Percentiles rank a stretch among this genome's conserved stretches.
Evolutionary conservation across 352 stramenopile species (phyloP).

Genomic region (Phytophthora parvispora): DNA sequence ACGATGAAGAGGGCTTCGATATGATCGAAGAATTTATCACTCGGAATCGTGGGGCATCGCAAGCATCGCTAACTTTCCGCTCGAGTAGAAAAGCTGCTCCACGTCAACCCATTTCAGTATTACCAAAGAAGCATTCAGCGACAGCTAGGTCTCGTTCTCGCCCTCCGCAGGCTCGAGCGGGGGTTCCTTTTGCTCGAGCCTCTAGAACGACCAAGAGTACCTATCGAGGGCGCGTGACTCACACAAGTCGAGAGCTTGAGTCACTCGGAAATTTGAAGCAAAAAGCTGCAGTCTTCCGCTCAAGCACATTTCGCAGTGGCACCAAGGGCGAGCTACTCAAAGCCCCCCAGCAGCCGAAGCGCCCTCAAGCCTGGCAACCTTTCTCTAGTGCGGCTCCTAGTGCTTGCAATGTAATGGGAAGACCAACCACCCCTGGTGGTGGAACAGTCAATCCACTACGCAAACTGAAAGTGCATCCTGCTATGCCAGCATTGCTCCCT

Average conservation of each 20-base stretch:
- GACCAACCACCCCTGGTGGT: conserved; percentile 10
- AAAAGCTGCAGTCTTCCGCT: not conserved
- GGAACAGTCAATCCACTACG: conserved; percentile 19
- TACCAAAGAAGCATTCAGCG: conserved; percentile 6
- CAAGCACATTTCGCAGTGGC: not conserved
- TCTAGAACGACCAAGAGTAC: not conserved
- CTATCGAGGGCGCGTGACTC: not conserved
- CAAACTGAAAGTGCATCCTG: conserved; percentile 24
- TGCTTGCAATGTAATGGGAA: not conserved
- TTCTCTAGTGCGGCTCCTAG: not conserved
- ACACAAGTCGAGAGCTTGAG: conserved; percentile 3
- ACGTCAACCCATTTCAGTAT: not conserved
- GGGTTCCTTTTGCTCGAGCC: conserved; percentile 1
- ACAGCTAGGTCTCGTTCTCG: conserved; percentile 13
- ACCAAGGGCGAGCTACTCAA: not conserved
- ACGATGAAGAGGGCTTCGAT: conserved; percentile 46
- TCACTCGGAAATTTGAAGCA: not conserved
- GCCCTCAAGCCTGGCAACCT: conserved; percentile 18
- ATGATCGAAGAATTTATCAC: conserved; percentile 25
- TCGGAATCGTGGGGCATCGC: conserved; percentile 16
- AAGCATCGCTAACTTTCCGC: conserved; percentile 23
- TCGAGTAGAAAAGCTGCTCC: conserved; percentile 4
- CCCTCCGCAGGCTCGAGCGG: conserved; percentile 1
- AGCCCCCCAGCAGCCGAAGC: conserved; percentile 13
- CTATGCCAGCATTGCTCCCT: conserved; percentile 7